Base-by-base conservation (phyloP, 2,329 filamentous ascomycete genomes). In the Annulohypoxylon truncatum region DNA sequence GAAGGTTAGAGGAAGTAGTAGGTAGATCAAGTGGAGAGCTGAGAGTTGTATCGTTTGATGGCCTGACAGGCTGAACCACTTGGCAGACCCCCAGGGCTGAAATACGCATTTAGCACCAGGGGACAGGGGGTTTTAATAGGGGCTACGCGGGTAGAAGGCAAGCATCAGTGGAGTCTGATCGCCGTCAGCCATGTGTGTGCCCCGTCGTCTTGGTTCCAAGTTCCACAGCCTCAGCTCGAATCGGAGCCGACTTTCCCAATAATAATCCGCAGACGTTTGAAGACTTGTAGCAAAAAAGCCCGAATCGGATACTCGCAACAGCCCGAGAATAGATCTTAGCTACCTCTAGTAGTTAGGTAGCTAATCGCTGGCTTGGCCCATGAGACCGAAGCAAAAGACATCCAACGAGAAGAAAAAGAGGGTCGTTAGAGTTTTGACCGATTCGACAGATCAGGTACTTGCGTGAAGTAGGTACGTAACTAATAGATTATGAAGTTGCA, bases 201-300 rank as follows among this genome's bases (percentile, higher is more conserved):
- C 53, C 66, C 56, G 47, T 63, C 40, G 48, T 51, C 53, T 28
- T 66, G 52, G 53, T 48, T 33, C 61, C 64, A 64, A 56, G 64
- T 63, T 44, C 60, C 63, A 66, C 66, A 64, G 51, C 57, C 62
- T 66, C 62, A 66, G 66, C 61, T 66, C 63, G 66, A 47, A 60
- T 66, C 59, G 58, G 61, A 42, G 46, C 50, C 51, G 46, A 33
- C 55, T 63, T 46, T 63, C 24, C 24, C 51, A 40, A 38, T 48
- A 40, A 38, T 48, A 47, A 66, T 52, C 54, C 61, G 57, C 62
- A 51, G 56, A 61, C 20, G 56, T 61, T 61, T 65, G 42, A 66
- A 63, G 52, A 51, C 33, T 58, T 31, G 56, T 55, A 57, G 29
- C 42, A 66, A 50, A 48, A 59, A 57, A 54, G 29, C 24, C 60